These are phyloP conservation scores for Cercospora zeae-maydis DNA, from an alignment of 2,329 filamentous ascomycete genomes.

Conservation along the genomic window DNA sequence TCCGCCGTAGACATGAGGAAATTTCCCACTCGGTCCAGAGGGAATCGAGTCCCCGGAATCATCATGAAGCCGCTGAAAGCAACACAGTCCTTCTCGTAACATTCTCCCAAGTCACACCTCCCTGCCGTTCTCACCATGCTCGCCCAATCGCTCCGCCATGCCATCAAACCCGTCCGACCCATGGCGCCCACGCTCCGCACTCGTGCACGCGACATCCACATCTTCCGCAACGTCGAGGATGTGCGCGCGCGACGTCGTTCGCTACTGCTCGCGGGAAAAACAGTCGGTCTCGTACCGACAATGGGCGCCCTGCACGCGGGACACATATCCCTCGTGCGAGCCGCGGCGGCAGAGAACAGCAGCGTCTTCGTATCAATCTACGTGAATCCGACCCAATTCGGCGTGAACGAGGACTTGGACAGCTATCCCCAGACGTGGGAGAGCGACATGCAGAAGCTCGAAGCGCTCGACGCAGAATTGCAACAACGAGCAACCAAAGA, in stretches of 20 bases:
- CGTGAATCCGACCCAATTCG: conserved; percentile 96
- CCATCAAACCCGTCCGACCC: neutral
- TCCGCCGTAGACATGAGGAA: conserved; percentile 14
- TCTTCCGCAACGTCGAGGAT: conserved; percentile 72
- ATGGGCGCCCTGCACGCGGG: conserved; percentile 97
- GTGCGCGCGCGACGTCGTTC: conserved; percentile 67
- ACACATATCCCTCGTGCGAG: conserved; percentile 79
- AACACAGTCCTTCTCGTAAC: neutral
- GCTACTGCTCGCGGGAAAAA: conserved; percentile 63
- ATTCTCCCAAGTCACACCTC: neutral
- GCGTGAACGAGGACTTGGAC: conserved; percentile 77
- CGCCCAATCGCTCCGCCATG: neutral
- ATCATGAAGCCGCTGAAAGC: neutral
- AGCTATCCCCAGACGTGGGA: conserved; percentile 92
- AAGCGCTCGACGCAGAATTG: conserved; percentile 68
- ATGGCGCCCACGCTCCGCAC: neutral
- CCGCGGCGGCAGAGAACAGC: conserved; percentile 78
- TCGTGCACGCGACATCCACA: conserved; percentile 51
- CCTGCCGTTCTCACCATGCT: neutral
- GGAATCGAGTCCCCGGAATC: neutral
- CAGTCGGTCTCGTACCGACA: conserved; percentile 85
- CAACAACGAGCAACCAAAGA: conserved; percentile 41
- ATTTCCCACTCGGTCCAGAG: conserved; percentile 1
- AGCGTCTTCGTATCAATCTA: conserved; percentile 89
- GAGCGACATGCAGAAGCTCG: conserved; percentile 65